phyloP scores from a whole-genome alignment of 805 yeast species.

The Candida koratica region DNA sequence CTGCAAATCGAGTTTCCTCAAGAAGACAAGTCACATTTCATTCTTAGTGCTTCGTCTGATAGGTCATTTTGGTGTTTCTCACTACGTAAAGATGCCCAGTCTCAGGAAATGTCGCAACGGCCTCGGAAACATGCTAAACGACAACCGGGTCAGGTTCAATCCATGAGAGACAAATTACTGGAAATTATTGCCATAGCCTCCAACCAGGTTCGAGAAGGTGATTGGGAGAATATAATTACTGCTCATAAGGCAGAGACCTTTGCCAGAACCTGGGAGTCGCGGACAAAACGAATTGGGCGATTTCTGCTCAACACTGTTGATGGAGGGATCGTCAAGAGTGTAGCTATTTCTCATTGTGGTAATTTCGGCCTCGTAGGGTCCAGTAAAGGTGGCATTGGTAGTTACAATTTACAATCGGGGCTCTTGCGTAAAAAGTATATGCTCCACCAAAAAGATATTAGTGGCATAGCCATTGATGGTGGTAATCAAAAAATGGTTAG shows the following conservation, averaged over 20 bases:
- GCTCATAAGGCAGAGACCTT: conserved; percentile 78
- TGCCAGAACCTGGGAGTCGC: conserved; percentile 90
- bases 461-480: conserved; percentile 86
- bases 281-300: conserved; percentile 74
- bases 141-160: conserved; percentile 51
- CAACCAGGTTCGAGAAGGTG: conserved; percentile 71
- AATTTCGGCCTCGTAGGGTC: conserved; percentile 94
- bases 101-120: conserved; percentile 87
- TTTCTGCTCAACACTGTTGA: conserved; percentile 72
- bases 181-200: conserved; percentile 69
- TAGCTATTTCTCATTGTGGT: conserved; percentile 86
- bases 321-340: conserved; percentile 67
- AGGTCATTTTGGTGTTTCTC: conserved; percentile 88
- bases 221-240: conserved; percentile 91
- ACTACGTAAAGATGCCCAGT: conserved; percentile 91
- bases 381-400: conserved; percentile 76
- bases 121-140: conserved; percentile 40
- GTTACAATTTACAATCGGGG: conserved; percentile 92
- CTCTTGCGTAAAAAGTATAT: conserved; percentile 62
- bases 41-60: conserved; percentile 85
- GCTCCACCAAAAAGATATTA: conserved; percentile 72
- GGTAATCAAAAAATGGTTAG: conserved; percentile 87
- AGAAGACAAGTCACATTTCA: conserved; percentile 69
- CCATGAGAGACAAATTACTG: conserved; percentile 67
- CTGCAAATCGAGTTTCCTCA: conserved; percentile 71